Evolutionary conservation across 805 yeast genomes (phyloP).

Genomic region (Candida succiphila): DNA sequence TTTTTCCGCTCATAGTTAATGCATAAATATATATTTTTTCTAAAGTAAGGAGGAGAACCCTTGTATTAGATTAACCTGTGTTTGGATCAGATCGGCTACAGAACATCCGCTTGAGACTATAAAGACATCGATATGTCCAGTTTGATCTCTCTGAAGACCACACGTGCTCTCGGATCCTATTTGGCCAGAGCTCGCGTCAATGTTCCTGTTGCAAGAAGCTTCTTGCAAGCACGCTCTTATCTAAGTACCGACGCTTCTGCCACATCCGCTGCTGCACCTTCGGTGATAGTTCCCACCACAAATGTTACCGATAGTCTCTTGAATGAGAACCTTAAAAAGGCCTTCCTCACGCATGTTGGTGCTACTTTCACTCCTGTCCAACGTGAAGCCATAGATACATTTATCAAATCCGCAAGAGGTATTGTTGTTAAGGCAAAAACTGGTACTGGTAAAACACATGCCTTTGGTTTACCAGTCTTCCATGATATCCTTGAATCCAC

Average conservation of each 20-base stretch:
- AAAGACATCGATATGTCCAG: no score
- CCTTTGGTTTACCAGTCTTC: conserved; percentile 74
- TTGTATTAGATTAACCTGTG: no score
- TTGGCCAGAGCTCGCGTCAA: no score
- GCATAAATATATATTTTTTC: no score
- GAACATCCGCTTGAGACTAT: no score
- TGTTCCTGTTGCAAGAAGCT: no score
- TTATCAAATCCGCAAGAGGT: conserved; percentile 42
- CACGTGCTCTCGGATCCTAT: no score
- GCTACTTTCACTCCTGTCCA: conserved; percentile 60
- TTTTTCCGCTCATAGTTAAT: no score
- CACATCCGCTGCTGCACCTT: not conserved
- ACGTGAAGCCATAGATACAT: conserved; percentile 47
- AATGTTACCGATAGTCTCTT: conserved; percentile 17
- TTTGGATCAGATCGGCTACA: no score
- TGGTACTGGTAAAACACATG: conserved; percentile 92
- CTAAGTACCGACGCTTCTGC: not conserved
- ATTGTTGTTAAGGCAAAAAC: conserved; percentile 86
- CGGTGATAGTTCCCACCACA: conserved; percentile 5
- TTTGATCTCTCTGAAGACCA: no score
- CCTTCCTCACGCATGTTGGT: conserved; percentile 29
- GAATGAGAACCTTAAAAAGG: conserved; percentile 14
- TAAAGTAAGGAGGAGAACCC: no score
- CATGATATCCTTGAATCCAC: conserved; percentile 32
- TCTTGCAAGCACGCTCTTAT: no score